These are phyloP conservation scores for Globisporangium mamillatum DNA, from an alignment of 352 stramenopile genomes.

Conservation along the genomic window DNA sequence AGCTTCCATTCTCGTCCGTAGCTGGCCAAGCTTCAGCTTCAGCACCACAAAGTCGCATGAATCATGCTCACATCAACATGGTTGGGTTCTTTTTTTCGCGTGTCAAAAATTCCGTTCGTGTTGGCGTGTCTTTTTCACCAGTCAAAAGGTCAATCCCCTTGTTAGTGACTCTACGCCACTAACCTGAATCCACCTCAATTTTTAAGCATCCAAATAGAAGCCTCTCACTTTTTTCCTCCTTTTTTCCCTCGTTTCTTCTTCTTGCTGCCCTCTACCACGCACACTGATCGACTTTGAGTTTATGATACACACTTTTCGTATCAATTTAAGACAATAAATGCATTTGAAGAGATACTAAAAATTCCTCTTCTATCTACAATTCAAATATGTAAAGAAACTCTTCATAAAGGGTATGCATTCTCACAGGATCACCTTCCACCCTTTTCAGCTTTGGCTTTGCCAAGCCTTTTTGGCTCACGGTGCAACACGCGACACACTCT, in stretches of 20 bases:
- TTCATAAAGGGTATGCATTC: neutral
- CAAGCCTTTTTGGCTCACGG: neutral
- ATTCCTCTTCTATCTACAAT: neutral
- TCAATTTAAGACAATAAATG: neutral
- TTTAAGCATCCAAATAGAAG: slow-evolving; percentile 1
- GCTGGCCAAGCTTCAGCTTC: too few species aligned
- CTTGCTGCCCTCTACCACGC: neutral
- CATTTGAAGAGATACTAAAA: neutral
- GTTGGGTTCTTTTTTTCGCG: too few species aligned
- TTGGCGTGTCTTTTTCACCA: neutral
- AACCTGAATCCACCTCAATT: neutral
- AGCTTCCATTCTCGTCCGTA: too few species aligned
- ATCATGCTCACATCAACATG: too few species aligned
- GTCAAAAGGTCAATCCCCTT: neutral
- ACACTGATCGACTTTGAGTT: too few species aligned
- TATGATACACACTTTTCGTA: neutral
- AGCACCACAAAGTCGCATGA: too few species aligned
- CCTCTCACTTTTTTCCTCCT: neutral
- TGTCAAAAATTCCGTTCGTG: neutral
- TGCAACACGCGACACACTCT: slow-evolving; percentile 3
- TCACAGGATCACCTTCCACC: neutral
- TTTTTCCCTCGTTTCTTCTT: neutral
- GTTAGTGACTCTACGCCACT: neutral
- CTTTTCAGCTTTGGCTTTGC: neutral
- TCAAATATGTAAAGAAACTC: neutral